Evolutionary conservation across 306 rosid genomes (phyloP).

Genomic region (Malus asiatica): DNA sequence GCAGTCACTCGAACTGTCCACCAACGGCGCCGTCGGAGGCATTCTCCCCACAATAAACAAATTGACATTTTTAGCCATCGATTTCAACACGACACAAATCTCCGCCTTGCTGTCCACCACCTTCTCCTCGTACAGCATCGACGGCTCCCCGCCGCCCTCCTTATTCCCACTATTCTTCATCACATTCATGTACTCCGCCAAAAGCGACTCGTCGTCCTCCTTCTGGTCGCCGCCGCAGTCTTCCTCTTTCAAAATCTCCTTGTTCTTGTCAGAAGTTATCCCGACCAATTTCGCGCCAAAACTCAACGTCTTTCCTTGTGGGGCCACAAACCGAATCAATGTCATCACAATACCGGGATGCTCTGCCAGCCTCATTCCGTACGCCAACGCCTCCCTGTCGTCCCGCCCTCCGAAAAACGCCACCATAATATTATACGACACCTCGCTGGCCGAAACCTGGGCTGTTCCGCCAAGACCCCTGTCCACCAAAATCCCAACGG

Average conservation of each 20-base stretch:
- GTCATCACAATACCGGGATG: constrained; percentile 54
- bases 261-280: constrained; percentile 16
- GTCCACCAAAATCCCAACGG: constrained; percentile 59
- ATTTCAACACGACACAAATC: constrained; percentile 24
- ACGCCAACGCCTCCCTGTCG: constrained; percentile 57
- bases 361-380: constrained; percentile 60
- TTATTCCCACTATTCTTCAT: background rate
- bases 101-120: constrained; percentile 37
- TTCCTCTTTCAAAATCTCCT: background rate
- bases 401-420: constrained; percentile 60
- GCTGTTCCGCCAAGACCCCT: constrained; percentile 62
- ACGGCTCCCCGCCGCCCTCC: constrained; percentile 14
- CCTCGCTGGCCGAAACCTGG: constrained; percentile 59
- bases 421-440: constrained; percentile 30
- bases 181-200: constrained; percentile 23
- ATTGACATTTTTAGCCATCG: constrained; percentile 27
- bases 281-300: constrained; percentile 37
- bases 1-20: constrained; percentile 28
- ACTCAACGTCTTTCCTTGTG: constrained; percentile 28
- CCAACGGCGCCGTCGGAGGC: constrained; percentile 41
- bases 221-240: constrained; percentile 7
- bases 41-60: constrained; percentile 56
- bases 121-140: constrained; percentile 36
- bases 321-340: constrained; percentile 23
- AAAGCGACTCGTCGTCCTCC: constrained; percentile 24